Base-by-base conservation (phyloP, 2,329 filamentous ascomycete species). In the Microdochium trichocladiopsis region DNA sequence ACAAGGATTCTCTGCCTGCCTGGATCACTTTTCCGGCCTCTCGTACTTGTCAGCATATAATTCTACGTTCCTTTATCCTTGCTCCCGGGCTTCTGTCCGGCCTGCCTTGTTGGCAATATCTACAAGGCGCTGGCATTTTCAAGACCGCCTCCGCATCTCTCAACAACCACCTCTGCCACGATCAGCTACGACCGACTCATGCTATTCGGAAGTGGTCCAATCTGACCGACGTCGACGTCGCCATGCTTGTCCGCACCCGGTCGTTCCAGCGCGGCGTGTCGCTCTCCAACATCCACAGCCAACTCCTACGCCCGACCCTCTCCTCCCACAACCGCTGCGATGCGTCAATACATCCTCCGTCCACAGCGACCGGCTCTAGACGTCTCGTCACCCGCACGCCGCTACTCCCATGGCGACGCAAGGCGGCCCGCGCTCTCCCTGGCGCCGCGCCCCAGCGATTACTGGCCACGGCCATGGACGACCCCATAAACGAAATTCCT, bases 391-490 rank as follows among this genome's bases (percentile, higher is more conserved):
- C 63, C 9, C 57, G 52, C 51, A 53, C 58, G 51, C 56, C 58
- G 25, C 49, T 57, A 28, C 48, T 57, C 31, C 57, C 59, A 52
- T 61, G 58, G 59, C 59, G 56, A 43, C 58, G 57, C 52, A 63
- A 57, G 52, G 53, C 50, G 22, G 51, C 50, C 25, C 56, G 55
- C 37, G 36, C 50, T 28, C 25, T 45, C 41, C 50, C 52, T 52
- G 54, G 49, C 18, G 23, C 54, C 21, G 36, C 47, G 11, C 48
- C 57, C 12, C 58, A 60, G 23, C 60, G 64, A 48, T 56, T 58
- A 25, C 51, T 67, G 22, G 64, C 65, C 22, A 67, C 65, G 1
- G 61, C 63, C 43, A 57, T 66, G 37, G 56, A 56, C 37, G 61
- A 63, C 48, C 28, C 60, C 21, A 33, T 41, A 23, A 28, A 61